phyloP scores from a whole-genome alignment of 768 basidiomycete genomes.

The Lentinula boryana region DNA sequence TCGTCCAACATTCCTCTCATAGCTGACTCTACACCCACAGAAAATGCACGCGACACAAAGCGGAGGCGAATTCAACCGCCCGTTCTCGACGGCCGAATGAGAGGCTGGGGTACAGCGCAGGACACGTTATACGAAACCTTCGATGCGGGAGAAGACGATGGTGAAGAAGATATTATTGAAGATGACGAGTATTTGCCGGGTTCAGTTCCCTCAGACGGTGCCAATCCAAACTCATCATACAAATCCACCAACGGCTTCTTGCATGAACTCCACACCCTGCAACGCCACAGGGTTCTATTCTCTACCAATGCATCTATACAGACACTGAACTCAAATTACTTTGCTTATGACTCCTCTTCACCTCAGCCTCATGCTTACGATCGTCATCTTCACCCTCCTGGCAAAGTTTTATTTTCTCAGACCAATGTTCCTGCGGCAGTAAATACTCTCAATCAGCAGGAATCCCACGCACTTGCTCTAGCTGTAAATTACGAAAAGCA shows the following conservation, averaged over 20 bases:
- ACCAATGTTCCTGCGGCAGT: not conserved
- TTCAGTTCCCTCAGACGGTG: not conserved
- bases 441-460: not conserved
- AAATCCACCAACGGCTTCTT: conserved; percentile 58
- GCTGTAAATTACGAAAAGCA: not conserved
- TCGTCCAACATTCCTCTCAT: conserved; percentile 18
- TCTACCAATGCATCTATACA: not conserved
- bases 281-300: conserved; percentile 55
- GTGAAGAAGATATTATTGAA: conserved; percentile 1
- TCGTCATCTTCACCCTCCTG: not conserved
- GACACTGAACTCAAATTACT: not conserved
- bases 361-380: not conserved
- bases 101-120: conserved; percentile 35
- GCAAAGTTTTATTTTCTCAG: not conserved
- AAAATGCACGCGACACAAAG: conserved; percentile 34
- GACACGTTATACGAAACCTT: conserved; percentile 29
- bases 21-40: conserved; percentile 19
- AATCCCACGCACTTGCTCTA: not conserved
- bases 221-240: conserved; percentile 36
- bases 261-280: conserved; percentile 57
- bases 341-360: not conserved
- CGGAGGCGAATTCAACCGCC: conserved; percentile 50
- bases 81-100: conserved; percentile 42
- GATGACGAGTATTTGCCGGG: conserved; percentile 1
- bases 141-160: conserved; percentile 21